Evolutionary conservation across 306 rosid genomes (phyloP).

Genomic region (Mimosa pudica): DNA sequence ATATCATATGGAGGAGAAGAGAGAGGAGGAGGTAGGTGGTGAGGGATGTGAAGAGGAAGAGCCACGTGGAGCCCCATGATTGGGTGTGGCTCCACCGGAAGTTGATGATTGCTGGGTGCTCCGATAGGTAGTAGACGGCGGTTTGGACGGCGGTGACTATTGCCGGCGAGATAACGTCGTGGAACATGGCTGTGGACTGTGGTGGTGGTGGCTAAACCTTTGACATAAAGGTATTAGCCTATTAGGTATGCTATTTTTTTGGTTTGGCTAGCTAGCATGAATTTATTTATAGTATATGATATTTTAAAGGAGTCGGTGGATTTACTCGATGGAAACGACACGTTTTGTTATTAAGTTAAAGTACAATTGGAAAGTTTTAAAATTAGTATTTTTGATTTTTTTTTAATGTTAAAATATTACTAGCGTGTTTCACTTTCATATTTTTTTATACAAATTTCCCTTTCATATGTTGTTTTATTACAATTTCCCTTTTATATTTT

Average conservation of each 20-base stretch:
- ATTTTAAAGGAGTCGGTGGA: not conserved
- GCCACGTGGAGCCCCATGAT: not conserved
- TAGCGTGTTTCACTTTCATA: no score
- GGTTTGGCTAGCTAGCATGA: not conserved
- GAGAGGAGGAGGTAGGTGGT: not conserved
- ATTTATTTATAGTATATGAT: not conserved
- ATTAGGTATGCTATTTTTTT: no score
- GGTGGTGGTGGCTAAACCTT: not conserved
- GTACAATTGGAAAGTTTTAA: no score
- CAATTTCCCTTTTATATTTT: no score
- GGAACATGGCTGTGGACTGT: not conserved
- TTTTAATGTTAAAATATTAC: no score
- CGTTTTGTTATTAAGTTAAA: no score
- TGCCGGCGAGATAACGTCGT: constrained; percentile 6
- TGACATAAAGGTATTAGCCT: not conserved
- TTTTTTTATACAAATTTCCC: no score
- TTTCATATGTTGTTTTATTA: no score
- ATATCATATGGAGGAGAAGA: constrained; percentile 41
- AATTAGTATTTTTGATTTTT: no score
- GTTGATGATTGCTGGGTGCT: constrained; percentile 73
- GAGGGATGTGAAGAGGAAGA: not conserved
- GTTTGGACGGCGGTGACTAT: constrained; percentile 27
- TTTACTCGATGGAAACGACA: no score
- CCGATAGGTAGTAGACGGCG: constrained; percentile 65
- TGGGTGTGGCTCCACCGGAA: constrained; percentile 73